Base-by-base conservation (phyloP, 2,329 filamentous ascomycete species). In the Biscogniauxia marginata region DNA sequence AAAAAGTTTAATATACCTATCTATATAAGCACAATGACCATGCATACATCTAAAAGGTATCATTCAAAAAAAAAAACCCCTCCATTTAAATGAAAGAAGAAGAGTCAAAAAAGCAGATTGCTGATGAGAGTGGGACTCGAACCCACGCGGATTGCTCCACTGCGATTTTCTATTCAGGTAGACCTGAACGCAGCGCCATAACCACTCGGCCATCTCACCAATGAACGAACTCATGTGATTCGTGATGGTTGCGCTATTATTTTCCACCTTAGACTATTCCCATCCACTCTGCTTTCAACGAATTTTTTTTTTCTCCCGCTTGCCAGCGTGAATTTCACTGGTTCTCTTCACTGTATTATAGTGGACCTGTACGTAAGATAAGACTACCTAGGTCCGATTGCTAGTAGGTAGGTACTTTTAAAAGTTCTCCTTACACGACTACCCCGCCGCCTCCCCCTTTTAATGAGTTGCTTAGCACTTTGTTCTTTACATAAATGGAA, bases 131-230 rank as follows among this genome's bases (percentile, higher is more conserved):
- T 74, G 71, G 69, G 71, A 74, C 67, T 73, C 68, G 71, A 74
- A 73, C 71, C 71, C 71, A 74, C 71, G 71, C 68, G 70, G 70
- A 72, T 71, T 71, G 66, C 68, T 68, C 67, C 66, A 71, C 67
- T 67, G 65, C 68, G 68, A 70, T 11, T 18, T 25, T 8, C 7
- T 13, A 49, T 48, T 5, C 30, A 39, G 30, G 30, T 39, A 39
- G 23, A 59, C 64, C 64, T 66, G 64, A 66, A 66, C 64, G 63
- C 63, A 65, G 64, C 64, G 63, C 64, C 64, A 65, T 66, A 66
- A 66, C 64, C 64, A 62, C 64, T 66, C 64, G 64, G 64, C 63
- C 64, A 66, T 63, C 58, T 60, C 53, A 60, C 64, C 52, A 1
- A 49, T 54, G 3, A 54, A 11, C n/a, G 30, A 39, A 39, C n/a